Evolutionary conservation across 306 rosid species (phyloP).

Genomic region (Medicago lupulina): DNA sequence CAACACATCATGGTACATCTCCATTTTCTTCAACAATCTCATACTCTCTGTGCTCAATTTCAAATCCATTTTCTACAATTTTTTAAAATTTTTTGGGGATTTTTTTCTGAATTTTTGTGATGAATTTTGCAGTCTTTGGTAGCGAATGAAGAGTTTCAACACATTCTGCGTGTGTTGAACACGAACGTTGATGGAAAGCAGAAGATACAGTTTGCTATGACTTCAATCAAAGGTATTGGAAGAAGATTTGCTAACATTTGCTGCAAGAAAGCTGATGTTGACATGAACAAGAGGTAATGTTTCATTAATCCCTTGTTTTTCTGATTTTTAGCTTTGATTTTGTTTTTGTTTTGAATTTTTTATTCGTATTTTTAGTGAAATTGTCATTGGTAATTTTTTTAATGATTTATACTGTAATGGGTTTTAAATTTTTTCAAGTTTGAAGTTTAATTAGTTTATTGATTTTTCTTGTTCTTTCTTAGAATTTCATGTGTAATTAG

Average conservation of each 20-base stretch:
- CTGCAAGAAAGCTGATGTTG: conserved; percentile 28
- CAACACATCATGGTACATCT: conserved; percentile 33
- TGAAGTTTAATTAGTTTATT: no score
- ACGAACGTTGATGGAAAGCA: conserved; percentile 29
- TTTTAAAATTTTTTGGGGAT: not conserved
- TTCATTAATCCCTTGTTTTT: not conserved
- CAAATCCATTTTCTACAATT: not conserved
- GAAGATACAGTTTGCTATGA: conserved; percentile 18
- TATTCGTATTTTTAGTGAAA: no score
- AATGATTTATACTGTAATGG: no score
- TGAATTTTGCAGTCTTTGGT: conserved; percentile 13
- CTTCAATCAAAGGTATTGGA: conserved; percentile 30
- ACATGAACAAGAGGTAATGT: conserved; percentile 8
- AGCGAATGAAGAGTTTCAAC: conserved; percentile 24
- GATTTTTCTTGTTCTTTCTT: no score
- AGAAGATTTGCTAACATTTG: conserved; percentile 21
- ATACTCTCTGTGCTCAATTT: not conserved
- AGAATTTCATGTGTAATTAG: not conserved
- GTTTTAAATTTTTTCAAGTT: no score
- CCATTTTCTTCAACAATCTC: not conserved
- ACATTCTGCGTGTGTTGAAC: conserved; percentile 25
- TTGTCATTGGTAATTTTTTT: no score
- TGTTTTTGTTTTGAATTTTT: no score
- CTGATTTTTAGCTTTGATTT: not conserved
- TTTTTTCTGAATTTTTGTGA: not conserved